Conservation (phyloP, 2,329 filamentous ascomycete species). For the Fulvia fulva region DNA sequence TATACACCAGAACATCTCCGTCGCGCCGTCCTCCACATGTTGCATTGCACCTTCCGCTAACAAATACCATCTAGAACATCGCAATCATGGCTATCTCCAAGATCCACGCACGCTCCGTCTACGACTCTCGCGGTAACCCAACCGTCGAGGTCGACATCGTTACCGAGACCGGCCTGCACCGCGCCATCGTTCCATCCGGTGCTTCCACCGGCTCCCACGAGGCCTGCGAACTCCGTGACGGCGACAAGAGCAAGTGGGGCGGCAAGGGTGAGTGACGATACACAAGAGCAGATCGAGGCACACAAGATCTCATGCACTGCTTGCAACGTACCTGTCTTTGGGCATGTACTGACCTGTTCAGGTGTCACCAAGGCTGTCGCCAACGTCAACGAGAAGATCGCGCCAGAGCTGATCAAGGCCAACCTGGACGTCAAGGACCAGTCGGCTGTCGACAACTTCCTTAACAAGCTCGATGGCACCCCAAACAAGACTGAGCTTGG, state of each 20-base stretch:
- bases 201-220: constrained; percentile 73
- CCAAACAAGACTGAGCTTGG: constrained; percentile 57
- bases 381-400: constrained; percentile 55
- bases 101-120: constrained; percentile 72
- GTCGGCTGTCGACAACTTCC: constrained; percentile 51
- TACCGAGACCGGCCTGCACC: constrained; percentile 93
- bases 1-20: not conserved
- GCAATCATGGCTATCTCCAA: constrained; percentile 67
- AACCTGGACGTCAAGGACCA: constrained; percentile 54
- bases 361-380: constrained; percentile 53
- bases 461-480: constrained; percentile 55
- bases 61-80: not conserved
- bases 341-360: not conserved
- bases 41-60: not conserved
- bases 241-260: constrained; percentile 50
- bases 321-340: not conserved
- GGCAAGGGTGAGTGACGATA: constrained; percentile 44
- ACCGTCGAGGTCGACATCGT: constrained; percentile 98
- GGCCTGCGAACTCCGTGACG: constrained; percentile 53
- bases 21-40: not conserved
- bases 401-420: constrained; percentile 52
- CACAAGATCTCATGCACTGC: not conserved
- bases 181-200: constrained; percentile 94
- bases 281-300: not conserved
- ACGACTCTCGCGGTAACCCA: constrained; percentile 95